A percentile compares a stretch with the other conserved stretches of the same genome.
Evolutionary conservation across 768 basidiomycete genomes (phyloP).

Genomic region (Kwoniella dejecticola): DNA sequence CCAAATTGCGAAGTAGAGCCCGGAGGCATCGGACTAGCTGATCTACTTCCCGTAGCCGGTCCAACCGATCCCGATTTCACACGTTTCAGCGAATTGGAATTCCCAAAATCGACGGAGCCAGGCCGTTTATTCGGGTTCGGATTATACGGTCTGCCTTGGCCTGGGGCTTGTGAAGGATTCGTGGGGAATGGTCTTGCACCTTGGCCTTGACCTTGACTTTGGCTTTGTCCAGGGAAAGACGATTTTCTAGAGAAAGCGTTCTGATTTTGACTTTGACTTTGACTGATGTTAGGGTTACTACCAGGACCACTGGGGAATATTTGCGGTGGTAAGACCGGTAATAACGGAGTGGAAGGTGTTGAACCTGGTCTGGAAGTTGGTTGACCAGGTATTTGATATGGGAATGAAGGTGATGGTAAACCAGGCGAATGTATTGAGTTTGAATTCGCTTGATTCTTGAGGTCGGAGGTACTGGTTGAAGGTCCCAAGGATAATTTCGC

Average conservation of each 20-base stretch:
- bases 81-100: background rate
- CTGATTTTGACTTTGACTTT: background rate
- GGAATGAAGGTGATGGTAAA: conserved; percentile 8
- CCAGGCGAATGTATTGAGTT: background rate
- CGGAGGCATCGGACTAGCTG: conserved; percentile 22
- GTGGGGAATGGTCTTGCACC: background rate
- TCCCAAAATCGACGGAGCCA: conserved; percentile 10
- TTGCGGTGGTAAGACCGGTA: conserved; percentile 28
- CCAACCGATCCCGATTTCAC: conserved; percentile 16
- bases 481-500: conserved; percentile 7
- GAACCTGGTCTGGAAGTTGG: background rate
- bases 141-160: conserved; percentile 1
- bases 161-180: background rate
- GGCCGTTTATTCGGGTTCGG: conserved; percentile 18
- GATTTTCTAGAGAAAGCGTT: background rate
- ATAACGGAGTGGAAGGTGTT: conserved; percentile 31
- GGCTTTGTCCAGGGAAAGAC: background rate
- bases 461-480: background rate
- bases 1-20: no score
- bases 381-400: background rate
- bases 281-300: conserved; percentile 3
- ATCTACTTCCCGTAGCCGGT: conserved; percentile 13
- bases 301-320: no score
- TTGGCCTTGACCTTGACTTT: background rate
- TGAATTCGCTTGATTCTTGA: background rate